A percentile compares a stretch with the other conserved stretches of the same genome.
Conservation (phyloP, 306 rosid genomes). For the Cicer judaicum region DNA sequence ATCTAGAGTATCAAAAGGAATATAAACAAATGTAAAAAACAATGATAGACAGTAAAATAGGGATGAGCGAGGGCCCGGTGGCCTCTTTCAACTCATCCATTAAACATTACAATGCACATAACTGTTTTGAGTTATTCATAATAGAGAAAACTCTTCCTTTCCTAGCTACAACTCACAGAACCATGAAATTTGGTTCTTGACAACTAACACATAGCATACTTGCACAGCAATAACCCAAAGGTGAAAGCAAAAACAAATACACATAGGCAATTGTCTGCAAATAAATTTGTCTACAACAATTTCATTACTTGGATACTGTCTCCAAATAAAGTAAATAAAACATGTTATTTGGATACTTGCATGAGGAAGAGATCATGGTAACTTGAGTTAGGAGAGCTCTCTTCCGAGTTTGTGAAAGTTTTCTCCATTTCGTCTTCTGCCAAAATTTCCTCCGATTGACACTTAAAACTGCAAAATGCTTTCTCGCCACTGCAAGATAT, state of each 20-base stretch:
- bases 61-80: constrained; percentile 61
- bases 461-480: constrained; percentile 70
- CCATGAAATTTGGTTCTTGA: constrained; percentile 46
- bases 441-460: constrained; percentile 57
- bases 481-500: constrained; percentile 60
- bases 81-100: constrained; percentile 68
- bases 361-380: constrained; percentile 68
- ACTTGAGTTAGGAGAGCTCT: constrained; percentile 66
- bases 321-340: constrained; percentile 34
- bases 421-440: constrained; percentile 57
- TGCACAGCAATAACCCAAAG: constrained; percentile 54
- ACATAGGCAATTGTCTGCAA: constrained; percentile 51
- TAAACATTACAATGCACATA: constrained; percentile 47
- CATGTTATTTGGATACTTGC: constrained; percentile 50
- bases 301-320: constrained; percentile 31
- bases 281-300: constrained; percentile 44
- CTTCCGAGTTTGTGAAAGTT: constrained; percentile 45
- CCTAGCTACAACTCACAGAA: constrained; percentile 46
- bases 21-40: constrained; percentile 30
- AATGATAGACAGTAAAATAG: constrained; percentile 32
- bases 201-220: constrained; percentile 43
- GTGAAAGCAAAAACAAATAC: constrained; percentile 57
- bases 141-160: constrained; percentile 33
- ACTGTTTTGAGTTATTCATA: constrained; percentile 30
- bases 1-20: constrained; percentile 40